Evolutionary conservation across 129 eudicot genomes (phyloP).

Genomic region (Oenanthe sinensis): DNA sequence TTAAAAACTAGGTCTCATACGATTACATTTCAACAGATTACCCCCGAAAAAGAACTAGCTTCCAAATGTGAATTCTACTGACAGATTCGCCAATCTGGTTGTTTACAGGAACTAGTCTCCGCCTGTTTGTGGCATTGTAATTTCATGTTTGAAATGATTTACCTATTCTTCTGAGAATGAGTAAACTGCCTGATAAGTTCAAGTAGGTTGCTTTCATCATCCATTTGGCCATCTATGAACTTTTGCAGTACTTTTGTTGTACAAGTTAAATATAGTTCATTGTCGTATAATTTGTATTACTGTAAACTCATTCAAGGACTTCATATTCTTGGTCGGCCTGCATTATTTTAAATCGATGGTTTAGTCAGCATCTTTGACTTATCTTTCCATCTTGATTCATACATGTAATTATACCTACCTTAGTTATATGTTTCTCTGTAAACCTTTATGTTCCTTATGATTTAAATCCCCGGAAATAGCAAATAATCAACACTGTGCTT

Average conservation of each 20-base stretch:
- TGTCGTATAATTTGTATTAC: neutral
- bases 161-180: neutral
- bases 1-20: neutral
- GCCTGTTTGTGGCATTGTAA: neutral
- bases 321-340: neutral
- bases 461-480: neutral
- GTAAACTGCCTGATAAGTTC: neutral
- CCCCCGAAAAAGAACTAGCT: neutral
- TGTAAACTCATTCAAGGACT: conserved; percentile 2
- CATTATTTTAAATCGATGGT: neutral
- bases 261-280: neutral
- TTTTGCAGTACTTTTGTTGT: neutral
- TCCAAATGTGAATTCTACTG: neutral
- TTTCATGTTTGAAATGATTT: neutral
- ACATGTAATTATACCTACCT: neutral
- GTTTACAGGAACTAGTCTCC: neutral
- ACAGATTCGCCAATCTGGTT: neutral
- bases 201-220: neutral
- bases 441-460: neutral
- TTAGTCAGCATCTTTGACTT: neutral
- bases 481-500: neutral
- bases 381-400: no score
- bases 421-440: neutral
- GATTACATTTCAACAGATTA: neutral
- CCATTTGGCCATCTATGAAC: neutral